Evolutionary conservation across 2,329 filamentous ascomycete genomes (phyloP).

Genomic region (Coccinonectria pachysandricola): DNA sequence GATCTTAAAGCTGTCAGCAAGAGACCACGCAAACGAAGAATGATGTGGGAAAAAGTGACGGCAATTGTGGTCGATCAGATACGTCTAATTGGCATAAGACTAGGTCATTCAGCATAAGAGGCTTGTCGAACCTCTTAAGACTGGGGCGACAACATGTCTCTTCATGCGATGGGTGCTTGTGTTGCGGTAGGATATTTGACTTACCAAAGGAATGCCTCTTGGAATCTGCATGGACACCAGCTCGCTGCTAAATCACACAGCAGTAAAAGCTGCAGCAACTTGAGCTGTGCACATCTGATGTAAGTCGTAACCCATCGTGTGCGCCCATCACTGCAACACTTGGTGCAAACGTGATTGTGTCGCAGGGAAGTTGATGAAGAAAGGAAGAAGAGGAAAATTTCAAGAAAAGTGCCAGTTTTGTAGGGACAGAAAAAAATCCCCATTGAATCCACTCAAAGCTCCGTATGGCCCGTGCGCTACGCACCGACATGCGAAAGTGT

Average conservation of each 20-base stretch:
- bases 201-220: constrained; percentile 12
- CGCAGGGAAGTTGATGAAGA: neutral
- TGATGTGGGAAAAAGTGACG: constrained; percentile 5
- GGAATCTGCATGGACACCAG: too few species aligned
- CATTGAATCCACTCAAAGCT: too few species aligned
- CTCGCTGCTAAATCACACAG: too few species aligned
- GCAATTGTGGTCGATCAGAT: constrained; percentile 27
- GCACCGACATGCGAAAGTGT: too few species aligned
- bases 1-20: constrained; percentile 15
- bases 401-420: neutral
- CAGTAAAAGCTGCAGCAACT: too few species aligned
- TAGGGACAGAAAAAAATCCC: neutral
- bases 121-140: constrained; percentile 38
- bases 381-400: neutral
- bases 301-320: too few species aligned
- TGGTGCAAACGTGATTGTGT: too few species aligned
- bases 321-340: too few species aligned
- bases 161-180: constrained; percentile 26
- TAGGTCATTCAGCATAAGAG: constrained; percentile 38
- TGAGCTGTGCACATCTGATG: too few species aligned
- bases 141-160: constrained; percentile 41
- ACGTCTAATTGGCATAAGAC: constrained; percentile 49
- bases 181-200: too few species aligned
- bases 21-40: neutral
- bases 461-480: too few species aligned